Percentiles rank a stretch among this genome's conserved stretches.
phyloP scores from a whole-genome alignment of 805 yeast genomes.

The Candida michaelii region DNA sequence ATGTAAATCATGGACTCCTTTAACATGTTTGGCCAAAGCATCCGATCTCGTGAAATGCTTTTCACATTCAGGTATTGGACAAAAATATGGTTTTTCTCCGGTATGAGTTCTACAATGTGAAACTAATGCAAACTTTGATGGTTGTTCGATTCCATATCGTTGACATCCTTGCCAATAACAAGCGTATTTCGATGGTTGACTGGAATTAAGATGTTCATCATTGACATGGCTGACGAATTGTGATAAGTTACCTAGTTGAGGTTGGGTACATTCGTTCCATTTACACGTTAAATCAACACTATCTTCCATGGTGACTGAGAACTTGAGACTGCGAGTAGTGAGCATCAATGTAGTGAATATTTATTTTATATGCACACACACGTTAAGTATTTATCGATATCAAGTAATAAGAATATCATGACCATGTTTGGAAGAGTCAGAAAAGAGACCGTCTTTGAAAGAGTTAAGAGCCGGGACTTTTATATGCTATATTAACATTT shows the following conservation, averaged over 20 bases:
- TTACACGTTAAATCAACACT: conserved; percentile 23
- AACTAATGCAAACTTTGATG: conserved; percentile 56
- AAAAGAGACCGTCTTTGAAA: too few species aligned
- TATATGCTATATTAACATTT: neutral
- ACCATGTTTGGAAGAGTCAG: too few species aligned
- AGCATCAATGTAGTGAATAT: too few species aligned
- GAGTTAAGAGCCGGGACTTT: too few species aligned
- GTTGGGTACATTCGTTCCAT: conserved; percentile 31
- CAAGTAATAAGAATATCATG: too few species aligned
- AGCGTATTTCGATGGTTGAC: conserved; percentile 31
- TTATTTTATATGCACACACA: too few species aligned
- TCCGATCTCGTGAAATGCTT: conserved; percentile 58
- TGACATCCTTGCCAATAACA: conserved; percentile 67
- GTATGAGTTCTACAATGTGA: conserved; percentile 67
- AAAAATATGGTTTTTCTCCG: conserved; percentile 64
- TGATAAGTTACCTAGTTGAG: conserved; percentile 21
- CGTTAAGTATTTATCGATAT: too few species aligned
- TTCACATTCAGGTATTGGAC: conserved; percentile 67
- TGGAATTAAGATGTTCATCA: conserved; percentile 25
- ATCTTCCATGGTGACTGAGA: neutral
- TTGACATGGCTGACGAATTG: conserved; percentile 33
- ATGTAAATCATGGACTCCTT: conserved; percentile 57
- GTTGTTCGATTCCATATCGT: conserved; percentile 50
- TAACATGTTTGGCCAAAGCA: conserved; percentile 63
- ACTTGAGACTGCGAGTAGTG: neutral